Percentiles rank a stretch among this genome's conserved stretches.
Evolutionary conservation across 75 land plant genomes (phyloP).

Genomic region (Pinus taeda): DNA sequence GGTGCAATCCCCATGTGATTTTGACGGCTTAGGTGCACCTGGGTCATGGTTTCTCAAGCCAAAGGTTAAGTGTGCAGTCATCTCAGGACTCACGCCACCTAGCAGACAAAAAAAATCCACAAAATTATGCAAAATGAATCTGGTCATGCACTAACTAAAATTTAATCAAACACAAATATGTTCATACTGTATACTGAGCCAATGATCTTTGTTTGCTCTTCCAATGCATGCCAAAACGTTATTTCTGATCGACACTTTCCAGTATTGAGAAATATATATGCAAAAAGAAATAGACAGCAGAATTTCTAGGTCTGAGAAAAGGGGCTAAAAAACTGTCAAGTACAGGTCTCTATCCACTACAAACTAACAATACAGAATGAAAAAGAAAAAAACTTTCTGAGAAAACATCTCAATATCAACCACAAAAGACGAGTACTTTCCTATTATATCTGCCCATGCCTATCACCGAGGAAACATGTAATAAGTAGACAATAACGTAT

Average conservation of each 20-base stretch:
- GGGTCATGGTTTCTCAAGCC: no score
- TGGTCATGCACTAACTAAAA: no score
- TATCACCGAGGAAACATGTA: neutral
- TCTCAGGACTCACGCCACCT: no score
- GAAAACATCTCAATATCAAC: neutral
- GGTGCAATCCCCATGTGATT: no score
- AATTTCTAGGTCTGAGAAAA: neutral
- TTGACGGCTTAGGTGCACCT: no score
- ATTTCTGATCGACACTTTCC: neutral
- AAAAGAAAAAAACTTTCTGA: slow-evolving; percentile 1
- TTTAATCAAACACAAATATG: no score
- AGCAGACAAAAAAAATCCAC: no score
- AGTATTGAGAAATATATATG: neutral
- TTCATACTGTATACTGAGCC: no score
- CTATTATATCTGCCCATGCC: neutral
- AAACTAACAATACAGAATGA: neutral
- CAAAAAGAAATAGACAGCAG: neutral
- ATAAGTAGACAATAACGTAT: neutral
- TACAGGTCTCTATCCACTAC: neutral
- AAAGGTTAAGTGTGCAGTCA: no score
- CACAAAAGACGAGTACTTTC: neutral
- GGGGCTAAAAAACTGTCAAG: neutral
- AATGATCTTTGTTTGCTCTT: no score
- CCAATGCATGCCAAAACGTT: no score
- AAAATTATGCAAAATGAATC: no score